Evolutionary conservation across 805 yeast species (phyloP).

Genomic region (Yarrowia osloensis): DNA sequence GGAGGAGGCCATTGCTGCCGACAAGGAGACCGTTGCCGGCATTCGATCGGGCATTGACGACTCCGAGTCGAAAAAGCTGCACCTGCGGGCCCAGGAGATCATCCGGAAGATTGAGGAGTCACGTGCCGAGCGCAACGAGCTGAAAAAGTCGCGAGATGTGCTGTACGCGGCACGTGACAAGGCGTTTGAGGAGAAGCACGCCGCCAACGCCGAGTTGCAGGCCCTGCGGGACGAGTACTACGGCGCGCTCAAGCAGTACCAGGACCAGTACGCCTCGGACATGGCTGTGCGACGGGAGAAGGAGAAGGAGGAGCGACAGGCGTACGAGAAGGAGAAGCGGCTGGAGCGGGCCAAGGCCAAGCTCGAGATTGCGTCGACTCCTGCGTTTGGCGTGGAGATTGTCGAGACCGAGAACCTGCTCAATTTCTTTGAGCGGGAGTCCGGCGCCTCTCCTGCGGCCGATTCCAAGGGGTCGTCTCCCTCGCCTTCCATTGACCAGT

Average conservation of each 20-base stretch:
- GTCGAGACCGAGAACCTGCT: slow-evolving; percentile 72
- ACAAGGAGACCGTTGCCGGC: slow-evolving; percentile 71
- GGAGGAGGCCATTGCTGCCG: slow-evolving; percentile 78
- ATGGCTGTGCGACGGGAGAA: slow-evolving; percentile 67
- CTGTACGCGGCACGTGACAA: slow-evolving; percentile 68
- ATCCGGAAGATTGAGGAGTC: slow-evolving; percentile 68
- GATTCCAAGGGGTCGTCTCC: slow-evolving; percentile 37
- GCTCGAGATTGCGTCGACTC: slow-evolving; percentile 66
- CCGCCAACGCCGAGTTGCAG: slow-evolving; percentile 64
- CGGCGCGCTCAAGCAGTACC: slow-evolving; percentile 71
- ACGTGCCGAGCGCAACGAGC: slow-evolving; percentile 58
- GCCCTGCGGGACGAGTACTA: slow-evolving; percentile 73
- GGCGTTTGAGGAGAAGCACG: slow-evolving; percentile 65
- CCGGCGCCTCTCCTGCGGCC: slow-evolving; percentile 37
- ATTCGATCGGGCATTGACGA: slow-evolving; percentile 67
- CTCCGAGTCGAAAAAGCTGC: slow-evolving; percentile 61
- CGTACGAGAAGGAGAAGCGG: slow-evolving; percentile 52
- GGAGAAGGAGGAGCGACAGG: slow-evolving; percentile 61
- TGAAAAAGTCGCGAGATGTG: slow-evolving; percentile 63
- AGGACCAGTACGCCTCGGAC: slow-evolving; percentile 67
- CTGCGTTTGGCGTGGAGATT: slow-evolving; percentile 84
- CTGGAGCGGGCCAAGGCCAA: slow-evolving; percentile 69
- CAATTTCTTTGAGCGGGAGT: slow-evolving; percentile 74
- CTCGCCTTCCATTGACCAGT: slow-evolving; percentile 43
- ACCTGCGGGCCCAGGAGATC: slow-evolving; percentile 62